These are phyloP conservation scores for Xylaria digitata DNA, from an alignment of 2,329 filamentous ascomycete genomes.

Conservation along the genomic window DNA sequence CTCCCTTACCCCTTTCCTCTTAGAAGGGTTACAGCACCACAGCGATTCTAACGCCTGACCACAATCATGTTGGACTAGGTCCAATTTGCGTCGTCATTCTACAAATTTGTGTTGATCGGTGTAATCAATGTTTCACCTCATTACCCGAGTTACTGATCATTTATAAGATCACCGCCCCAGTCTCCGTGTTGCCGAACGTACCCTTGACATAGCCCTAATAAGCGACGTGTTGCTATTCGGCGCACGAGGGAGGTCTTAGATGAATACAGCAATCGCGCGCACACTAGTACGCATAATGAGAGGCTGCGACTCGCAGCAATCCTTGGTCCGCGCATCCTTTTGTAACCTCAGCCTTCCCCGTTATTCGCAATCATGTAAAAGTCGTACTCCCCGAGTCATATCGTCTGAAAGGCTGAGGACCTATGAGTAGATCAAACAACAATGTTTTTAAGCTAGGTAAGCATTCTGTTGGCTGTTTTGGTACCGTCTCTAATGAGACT, in stretches of 20 bases:
- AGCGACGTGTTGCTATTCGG: neutral
- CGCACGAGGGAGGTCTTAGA: neutral
- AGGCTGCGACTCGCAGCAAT: neutral
- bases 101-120: neutral
- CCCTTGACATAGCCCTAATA: neutral
- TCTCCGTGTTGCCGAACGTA: neutral
- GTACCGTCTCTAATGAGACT: neutral
- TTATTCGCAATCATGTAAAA: neutral
- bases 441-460: neutral
- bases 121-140: conserved; percentile 3
- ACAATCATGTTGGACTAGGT: neutral
- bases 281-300: neutral
- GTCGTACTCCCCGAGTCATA: neutral
- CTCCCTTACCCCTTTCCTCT: neutral
- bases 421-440: neutral
- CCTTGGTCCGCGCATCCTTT: neutral
- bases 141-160: neutral
- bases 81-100: conserved; percentile 2
- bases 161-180: neutral
- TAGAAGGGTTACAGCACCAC: neutral
- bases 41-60: neutral
- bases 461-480: neutral
- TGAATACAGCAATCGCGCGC: neutral
- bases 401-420: neutral
- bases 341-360: neutral